Evolutionary conservation across 352 stramenopile species (phyloP), one percentile per base, ranked within the genome.

Genomic region (Globisporangium mamillatum): DNA sequence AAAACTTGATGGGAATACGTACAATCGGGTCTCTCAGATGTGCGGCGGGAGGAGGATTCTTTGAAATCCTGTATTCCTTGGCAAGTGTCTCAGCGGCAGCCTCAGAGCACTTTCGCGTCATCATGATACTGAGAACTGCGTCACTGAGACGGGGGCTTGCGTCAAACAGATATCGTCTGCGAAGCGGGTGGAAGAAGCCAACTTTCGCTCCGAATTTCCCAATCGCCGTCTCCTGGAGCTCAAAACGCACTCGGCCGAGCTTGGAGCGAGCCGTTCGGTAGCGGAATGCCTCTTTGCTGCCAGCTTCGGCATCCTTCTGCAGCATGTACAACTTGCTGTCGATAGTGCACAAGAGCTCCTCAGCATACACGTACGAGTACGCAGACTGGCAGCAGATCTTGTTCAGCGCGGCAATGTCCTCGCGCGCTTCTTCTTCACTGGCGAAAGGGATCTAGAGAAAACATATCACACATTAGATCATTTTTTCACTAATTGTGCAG

Each of bases 311-410:
- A 54, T 85, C 69, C 32, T 77, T 77, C 44, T 91, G 80, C 29
- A 92, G 75, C 8, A 67, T 46, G 57, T 80, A 90, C 29, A 94
- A 66, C 57, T 93, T 86, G 67, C 82, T 74, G 62, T 94, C 86
- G 54, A 94, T 82, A 8, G 80, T 78, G 60, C 80, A 90, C 0
- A 96, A 69, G 22, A 94, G 67, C 64, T 94, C 85, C 66, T 93
- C 77, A 0, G 86, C 80, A 62, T 94, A 96, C 32, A 93, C 64
- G 60, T 91, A 94, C 58, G 86, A 96, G 66, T 94, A 92, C 18
- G 84, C 84, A 2, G 88, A 93, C 64, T 96, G 88, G 44, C 82
- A 93, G 71, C 88, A 94, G 25, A 94, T 84, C 66, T 94, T 96
- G 55, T 88, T 88, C 2, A 96, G 73, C 9, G 86, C 84, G n/a